Percentiles rank a stretch among this genome's conserved stretches.
Evolutionary conservation across 2,329 filamentous ascomycete genomes (phyloP).

Genomic region (Trichophyton simii): DNA sequence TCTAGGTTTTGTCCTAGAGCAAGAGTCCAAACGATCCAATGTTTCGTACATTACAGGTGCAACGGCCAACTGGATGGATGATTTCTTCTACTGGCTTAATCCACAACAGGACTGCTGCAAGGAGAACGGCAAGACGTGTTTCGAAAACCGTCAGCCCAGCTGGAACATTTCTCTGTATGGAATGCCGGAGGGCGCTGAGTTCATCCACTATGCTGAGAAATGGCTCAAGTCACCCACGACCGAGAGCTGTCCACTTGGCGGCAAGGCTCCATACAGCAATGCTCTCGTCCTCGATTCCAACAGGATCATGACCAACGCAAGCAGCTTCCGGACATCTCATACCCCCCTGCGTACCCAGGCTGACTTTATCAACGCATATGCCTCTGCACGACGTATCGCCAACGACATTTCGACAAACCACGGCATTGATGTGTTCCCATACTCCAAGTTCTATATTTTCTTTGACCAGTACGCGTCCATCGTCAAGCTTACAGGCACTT

Average conservation of each 20-base stretch:
- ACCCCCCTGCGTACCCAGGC: slow-evolving; percentile 74
- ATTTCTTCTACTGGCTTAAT: slow-evolving; percentile 95
- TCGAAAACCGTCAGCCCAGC: slow-evolving; percentile 58
- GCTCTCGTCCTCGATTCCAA: slow-evolving; percentile 67
- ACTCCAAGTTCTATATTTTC: slow-evolving; percentile 97
- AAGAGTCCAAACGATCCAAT: slow-evolving; percentile 79
- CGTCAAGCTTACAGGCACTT: slow-evolving; percentile 60
- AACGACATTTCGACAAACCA: slow-evolving; percentile 59
- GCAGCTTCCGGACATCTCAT: slow-evolving; percentile 84
- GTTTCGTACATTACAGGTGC: slow-evolving; percentile 80
- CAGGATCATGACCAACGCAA: slow-evolving; percentile 58
- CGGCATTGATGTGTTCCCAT: slow-evolving; percentile 78
- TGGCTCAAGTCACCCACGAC: slow-evolving; percentile 73
- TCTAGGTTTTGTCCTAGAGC: slow-evolving; percentile 78
- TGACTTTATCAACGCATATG: slow-evolving; percentile 87
- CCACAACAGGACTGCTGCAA: slow-evolving; percentile 68
- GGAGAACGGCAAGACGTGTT: slow-evolving; percentile 61
- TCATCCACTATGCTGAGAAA: slow-evolving; percentile 69
- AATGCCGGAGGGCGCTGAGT: slow-evolving; percentile 90
- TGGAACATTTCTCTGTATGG: slow-evolving; percentile 86
- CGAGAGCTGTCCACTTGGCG: slow-evolving; percentile 74
- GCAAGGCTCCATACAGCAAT: slow-evolving; percentile 73
- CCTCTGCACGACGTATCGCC: slow-evolving; percentile 77
- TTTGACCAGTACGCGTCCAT: slow-evolving; percentile 94
- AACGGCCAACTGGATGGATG: slow-evolving; percentile 90